Percentiles rank a stretch among this genome's conserved stretches.
Conservation (phyloP, 768 basidiomycete species). For the Phaffia tasmanica region DNA sequence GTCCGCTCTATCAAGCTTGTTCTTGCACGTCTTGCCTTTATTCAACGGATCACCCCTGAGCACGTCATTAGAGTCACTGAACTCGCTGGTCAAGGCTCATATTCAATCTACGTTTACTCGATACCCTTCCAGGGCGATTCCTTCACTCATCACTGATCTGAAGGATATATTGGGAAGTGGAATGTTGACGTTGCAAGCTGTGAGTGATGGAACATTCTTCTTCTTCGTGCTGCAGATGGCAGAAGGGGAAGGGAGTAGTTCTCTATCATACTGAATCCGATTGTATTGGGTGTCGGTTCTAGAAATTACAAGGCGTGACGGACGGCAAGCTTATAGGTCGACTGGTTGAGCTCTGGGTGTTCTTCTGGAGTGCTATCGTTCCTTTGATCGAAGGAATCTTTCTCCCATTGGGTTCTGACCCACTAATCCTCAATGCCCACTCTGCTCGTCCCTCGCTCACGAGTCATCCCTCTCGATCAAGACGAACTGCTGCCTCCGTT, state of each 20-base stretch:
- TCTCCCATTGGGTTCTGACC: conserved; percentile 30
- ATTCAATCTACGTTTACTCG: conserved; percentile 62
- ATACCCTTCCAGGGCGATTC: conserved; percentile 55
- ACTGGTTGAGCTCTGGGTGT: conserved; percentile 79
- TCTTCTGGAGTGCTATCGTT: conserved; percentile 83
- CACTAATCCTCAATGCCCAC: conserved; percentile 20
- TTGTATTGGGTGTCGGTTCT: too few relatives aligned
- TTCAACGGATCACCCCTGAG: conserved; percentile 84
- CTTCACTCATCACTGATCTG: conserved; percentile 64
- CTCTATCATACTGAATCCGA: too few relatives aligned
- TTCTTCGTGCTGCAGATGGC: too few relatives aligned
- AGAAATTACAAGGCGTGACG: conserved; percentile 59
- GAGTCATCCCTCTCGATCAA: neutral
- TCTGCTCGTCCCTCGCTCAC: neutral
- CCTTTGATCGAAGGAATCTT: conserved; percentile 47
- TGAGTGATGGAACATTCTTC: too few relatives aligned
- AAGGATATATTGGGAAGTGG: conserved; percentile 72
- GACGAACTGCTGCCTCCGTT: neutral
- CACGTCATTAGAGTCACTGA: conserved; percentile 82
- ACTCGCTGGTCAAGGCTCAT: conserved; percentile 65
- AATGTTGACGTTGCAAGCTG: conserved; percentile 79
- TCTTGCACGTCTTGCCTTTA: conserved; percentile 75
- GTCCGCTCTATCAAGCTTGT: conserved; percentile 40
- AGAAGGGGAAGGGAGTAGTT: too few relatives aligned
- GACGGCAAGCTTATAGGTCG: conserved; percentile 66